Conservation (phyloP, 345 rosid species). For the Erucastrum elatum region DNA sequence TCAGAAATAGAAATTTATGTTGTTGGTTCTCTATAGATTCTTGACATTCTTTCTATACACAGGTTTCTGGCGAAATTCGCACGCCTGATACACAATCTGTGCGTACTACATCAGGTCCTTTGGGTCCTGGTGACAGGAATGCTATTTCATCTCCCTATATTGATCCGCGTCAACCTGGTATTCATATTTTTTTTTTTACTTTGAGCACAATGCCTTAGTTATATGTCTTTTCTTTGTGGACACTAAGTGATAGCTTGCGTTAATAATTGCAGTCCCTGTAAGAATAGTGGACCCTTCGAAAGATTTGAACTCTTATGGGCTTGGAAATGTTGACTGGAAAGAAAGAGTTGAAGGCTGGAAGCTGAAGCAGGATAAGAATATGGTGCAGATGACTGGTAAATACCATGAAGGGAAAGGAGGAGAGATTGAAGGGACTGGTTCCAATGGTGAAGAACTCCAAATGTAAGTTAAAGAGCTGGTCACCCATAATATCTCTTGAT, state of each 20-base stretch:
- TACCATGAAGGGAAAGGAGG: slow-evolving; percentile 72
- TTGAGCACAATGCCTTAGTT: not conserved
- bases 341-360: slow-evolving; percentile 97
- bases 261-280: slow-evolving; percentile 54
- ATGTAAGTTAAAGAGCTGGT: slow-evolving; percentile 51
- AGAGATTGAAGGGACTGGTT: slow-evolving; percentile 88
- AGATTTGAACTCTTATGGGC: slow-evolving; percentile 95
- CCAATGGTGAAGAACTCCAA: slow-evolving; percentile 93
- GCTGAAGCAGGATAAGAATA: slow-evolving; percentile 86
- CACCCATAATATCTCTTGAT: too few relatives aligned
- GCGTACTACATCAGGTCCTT: slow-evolving; percentile 83
- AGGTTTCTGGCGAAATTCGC: slow-evolving; percentile 95
- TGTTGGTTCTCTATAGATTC: not conserved
- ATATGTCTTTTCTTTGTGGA: not conserved
- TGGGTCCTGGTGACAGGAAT: slow-evolving; percentile 76
- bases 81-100: slow-evolving; percentile 81
- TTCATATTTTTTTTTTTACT: not conserved
- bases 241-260: not conserved
- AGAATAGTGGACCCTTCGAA: slow-evolving; percentile 91
- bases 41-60: slow-evolving; percentile 4
- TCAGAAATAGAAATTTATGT: not conserved
- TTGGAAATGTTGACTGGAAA: slow-evolving; percentile 95
- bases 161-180: slow-evolving; percentile 95
- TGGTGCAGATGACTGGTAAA: slow-evolving; percentile 63
- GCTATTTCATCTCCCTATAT: slow-evolving; percentile 62